Conservation (phyloP, 2,329 filamentous ascomycete species). For the Colletotrichum acutatum region DNA sequence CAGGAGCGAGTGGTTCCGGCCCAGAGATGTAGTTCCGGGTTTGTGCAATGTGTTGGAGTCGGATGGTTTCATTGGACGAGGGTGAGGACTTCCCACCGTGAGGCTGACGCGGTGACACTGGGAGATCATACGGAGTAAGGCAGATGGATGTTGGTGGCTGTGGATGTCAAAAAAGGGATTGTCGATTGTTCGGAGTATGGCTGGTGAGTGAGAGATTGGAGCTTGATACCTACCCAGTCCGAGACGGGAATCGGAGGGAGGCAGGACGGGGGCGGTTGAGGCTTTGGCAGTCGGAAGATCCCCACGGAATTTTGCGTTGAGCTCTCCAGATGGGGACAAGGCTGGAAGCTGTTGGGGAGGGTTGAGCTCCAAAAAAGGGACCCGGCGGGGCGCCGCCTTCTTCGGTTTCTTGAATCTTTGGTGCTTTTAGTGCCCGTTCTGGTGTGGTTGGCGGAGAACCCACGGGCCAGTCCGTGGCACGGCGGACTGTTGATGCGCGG, state of each 20-base stretch:
- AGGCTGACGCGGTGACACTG: not conserved
- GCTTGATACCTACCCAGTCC: no score
- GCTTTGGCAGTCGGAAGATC: conserved; percentile 26
- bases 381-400: no score
- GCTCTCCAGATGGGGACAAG: conserved; percentile 36
- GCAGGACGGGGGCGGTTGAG: conserved; percentile 5
- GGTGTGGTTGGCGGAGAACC: conserved; percentile 24
- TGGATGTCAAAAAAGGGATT: not conserved
- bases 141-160: not conserved
- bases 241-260: no score
- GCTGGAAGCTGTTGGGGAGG: conserved; percentile 34
- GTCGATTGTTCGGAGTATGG: not conserved
- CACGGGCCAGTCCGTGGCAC: conserved; percentile 34
- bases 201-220: not conserved
- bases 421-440: conserved; percentile 23
- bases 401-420: not conserved
- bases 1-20: not conserved
- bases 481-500: conserved; percentile 1
- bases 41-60: not conserved
- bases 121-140: no score
- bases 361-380: conserved; percentile 29
- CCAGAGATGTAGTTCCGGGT: not conserved
- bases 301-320: conserved; percentile 38
- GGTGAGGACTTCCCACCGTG: not conserved
- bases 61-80: not conserved